phyloP scores from a whole-genome alignment of 2,329 filamentous ascomycete species.

The Fusarium praegraminearum region DNA sequence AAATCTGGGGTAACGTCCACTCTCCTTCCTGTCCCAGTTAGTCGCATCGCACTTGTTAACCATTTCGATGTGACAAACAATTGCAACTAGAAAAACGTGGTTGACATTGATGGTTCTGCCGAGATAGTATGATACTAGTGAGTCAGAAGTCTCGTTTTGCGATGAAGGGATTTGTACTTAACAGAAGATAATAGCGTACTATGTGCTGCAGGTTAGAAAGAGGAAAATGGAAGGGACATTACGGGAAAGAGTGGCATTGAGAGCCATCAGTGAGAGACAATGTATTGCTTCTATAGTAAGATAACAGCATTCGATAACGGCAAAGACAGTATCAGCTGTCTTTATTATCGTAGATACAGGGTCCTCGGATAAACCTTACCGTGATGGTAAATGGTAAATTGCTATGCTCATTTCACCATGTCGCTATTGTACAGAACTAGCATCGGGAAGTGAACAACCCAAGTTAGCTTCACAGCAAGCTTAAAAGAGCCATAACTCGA shows the following conservation, averaged over 20 bases:
- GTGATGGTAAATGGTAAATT: background rate
- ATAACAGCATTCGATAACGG: background rate
- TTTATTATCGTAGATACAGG: background rate
- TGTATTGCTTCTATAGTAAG: no score
- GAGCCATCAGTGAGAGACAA: background rate
- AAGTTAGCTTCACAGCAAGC: background rate
- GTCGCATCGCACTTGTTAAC: background rate
- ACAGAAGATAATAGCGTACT: no score
- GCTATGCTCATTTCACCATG: no score
- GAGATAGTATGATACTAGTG: rapidly evolving
- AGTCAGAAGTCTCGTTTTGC: no score
- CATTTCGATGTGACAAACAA: background rate
- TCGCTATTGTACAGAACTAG: background rate
- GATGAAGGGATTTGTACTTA: no score
- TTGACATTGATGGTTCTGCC: background rate
- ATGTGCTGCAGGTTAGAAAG: no score
- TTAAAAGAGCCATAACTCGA: background rate
- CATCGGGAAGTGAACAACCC: background rate
- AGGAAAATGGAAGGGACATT: no score
- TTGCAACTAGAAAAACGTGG: background rate
- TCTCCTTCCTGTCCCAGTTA: background rate
- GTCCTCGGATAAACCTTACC: background rate
- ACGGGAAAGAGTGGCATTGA: background rate
- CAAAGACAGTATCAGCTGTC: background rate
- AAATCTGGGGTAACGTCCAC: background rate